A percentile compares a stretch with the other conserved stretches of the same genome.
phyloP scores from a whole-genome alignment of 768 basidiomycete species.

The Psilocybe azurescens region DNA sequence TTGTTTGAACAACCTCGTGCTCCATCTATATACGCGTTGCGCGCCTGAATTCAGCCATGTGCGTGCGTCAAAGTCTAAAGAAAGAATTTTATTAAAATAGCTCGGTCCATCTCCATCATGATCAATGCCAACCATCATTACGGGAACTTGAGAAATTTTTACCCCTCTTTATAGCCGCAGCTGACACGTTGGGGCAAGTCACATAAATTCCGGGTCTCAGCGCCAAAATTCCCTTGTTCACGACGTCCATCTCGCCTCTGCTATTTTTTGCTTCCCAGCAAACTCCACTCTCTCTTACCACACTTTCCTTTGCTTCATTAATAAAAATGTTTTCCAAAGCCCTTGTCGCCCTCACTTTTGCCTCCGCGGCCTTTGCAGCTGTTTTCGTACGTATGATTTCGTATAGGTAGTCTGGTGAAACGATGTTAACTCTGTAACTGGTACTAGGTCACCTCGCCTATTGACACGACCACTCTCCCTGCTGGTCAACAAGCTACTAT shows the following conservation, averaged over 20 bases:
- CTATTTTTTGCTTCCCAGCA: constrained; percentile 23
- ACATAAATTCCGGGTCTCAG: constrained; percentile 18
- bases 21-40: too few relatives aligned
- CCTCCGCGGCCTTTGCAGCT: constrained; percentile 57
- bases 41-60: too few relatives aligned
- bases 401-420: constrained; percentile 7
- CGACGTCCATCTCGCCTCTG: constrained; percentile 24
- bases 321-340: constrained; percentile 56
- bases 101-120: not conserved
- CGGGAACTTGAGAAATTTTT: not conserved
- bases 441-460: constrained; percentile 63
- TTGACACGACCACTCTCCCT: constrained; percentile 46
- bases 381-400: constrained; percentile 48
- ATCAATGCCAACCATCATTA: not conserved
- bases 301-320: constrained; percentile 33
- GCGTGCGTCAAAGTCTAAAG: too few relatives aligned
- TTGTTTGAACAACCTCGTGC: too few relatives aligned
- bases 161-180: not conserved
- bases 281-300: constrained; percentile 39
- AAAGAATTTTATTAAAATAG: not conserved
- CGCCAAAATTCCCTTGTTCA: constrained; percentile 18
- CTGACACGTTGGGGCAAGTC: not conserved
- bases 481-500: constrained; percentile 57
- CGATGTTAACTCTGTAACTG: constrained; percentile 4
- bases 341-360: constrained; percentile 53